phyloP scores from a whole-genome alignment of 495 filamentous ascomycete genomes.

The Penicillium verhagenii region DNA sequence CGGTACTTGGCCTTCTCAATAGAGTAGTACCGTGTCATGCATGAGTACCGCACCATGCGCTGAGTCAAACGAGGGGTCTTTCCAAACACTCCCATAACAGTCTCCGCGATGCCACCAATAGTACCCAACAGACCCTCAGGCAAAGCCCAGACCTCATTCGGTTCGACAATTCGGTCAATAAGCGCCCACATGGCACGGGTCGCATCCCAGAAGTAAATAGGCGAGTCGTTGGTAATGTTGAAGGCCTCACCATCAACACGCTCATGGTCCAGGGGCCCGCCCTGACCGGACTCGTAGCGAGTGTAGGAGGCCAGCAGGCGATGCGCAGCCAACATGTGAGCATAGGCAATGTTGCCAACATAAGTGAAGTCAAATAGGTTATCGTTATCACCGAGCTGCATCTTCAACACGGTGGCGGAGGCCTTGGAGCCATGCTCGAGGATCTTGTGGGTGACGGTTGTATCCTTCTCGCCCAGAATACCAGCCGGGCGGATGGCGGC shows the following conservation, averaged over 20 bases:
- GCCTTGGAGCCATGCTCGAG: slow-evolving; percentile 42
- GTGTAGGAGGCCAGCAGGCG: slow-evolving; percentile 63
- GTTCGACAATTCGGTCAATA: slow-evolving; percentile 61
- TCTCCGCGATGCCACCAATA: slow-evolving; percentile 69
- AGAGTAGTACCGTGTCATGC: slow-evolving; percentile 83
- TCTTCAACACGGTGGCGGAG: slow-evolving; percentile 61
- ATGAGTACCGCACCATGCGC: slow-evolving; percentile 68
- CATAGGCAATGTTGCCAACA: slow-evolving; percentile 52
- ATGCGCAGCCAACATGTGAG: slow-evolving; percentile 53
- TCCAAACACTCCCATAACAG: slow-evolving; percentile 62
- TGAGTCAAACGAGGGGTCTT: slow-evolving; percentile 74
- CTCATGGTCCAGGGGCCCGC: slow-evolving; percentile 67
- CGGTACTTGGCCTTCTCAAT: slow-evolving; percentile 79
- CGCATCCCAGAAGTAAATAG: slow-evolving; percentile 97
- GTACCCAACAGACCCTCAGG: slow-evolving; percentile 59
- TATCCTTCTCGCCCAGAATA: slow-evolving; percentile 89
- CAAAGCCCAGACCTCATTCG: slow-evolving; percentile 68
- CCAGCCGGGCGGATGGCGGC: slow-evolving; percentile 80
- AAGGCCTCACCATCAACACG: slow-evolving; percentile 91
- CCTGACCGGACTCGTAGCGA: slow-evolving; percentile 50
- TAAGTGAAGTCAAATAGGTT: slow-evolving; percentile 68
- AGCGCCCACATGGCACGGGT: slow-evolving; percentile 73
- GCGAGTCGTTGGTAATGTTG: slow-evolving; percentile 89
- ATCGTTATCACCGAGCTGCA: slow-evolving; percentile 85
- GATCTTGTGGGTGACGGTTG: slow-evolving; percentile 62